Evolutionary conservation across 2,329 filamentous ascomycete genomes (phyloP), one percentile per base, ranked within the genome.

Genomic region (Microcyclosporella mali): DNA sequence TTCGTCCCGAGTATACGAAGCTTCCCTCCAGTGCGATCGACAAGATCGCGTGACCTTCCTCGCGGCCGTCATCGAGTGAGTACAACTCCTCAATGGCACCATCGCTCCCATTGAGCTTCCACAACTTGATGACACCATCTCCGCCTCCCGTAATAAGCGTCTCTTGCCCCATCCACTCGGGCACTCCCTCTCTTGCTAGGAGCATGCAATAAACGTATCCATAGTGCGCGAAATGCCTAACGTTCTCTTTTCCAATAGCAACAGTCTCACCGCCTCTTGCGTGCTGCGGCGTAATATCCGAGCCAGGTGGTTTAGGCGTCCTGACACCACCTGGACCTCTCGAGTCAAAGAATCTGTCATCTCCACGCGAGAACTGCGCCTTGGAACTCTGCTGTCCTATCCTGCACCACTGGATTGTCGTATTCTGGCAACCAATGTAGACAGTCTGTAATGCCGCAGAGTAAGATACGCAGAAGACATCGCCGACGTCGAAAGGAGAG

Each of bases 121-220:
- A 98, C n/a, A 97, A 65, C 65, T 95, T 94, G 61, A 98, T 89
- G 0, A 85, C 86, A 0, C 92, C 94, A 60, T 97, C 92, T 25
- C 92, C 94, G 28, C 88, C 89, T 7, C 89, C 92, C 0, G 90
- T 94, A 25, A 98, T 79, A 29, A 98, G 65, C 1, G 94, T 81
- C 55, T 97, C 89, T 43, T 76, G 71, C 18, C 84, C 80, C 1
- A 86, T 81, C 0, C 78, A 72, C 6, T 83, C 83, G n/a, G 74
- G 71, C 3, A 87, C 75, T 6, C 87, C 74, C 0, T 85, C 86
- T 47, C 78, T 81, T 1, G 87, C 82, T 46, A 98, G 74, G 4
- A 94, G 74, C 90, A 97, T 97, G 64, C 88, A 94, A 64, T 95
- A 95, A 0, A 98, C 82, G 62, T 95, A 97, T 33, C 94, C 92